These are phyloP conservation scores for Mortierella sp. DNA, from an alignment of 371 early-diverging fungal genomes.

Conservation along the genomic window DNA sequence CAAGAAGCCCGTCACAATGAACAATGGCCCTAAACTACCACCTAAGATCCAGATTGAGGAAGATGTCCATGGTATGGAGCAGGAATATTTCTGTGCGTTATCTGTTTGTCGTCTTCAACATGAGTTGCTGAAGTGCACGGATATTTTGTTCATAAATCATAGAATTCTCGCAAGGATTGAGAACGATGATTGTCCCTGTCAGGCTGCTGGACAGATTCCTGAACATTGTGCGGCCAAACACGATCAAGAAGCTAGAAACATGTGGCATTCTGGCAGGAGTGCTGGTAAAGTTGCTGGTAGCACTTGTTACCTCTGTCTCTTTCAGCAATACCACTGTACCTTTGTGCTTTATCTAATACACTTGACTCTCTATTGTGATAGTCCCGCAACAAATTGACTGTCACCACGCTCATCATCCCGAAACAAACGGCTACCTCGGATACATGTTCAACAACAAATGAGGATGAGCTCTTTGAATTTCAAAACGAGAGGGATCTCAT, in stretches of 20 bases:
- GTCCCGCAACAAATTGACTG: slow-evolving; percentile 73
- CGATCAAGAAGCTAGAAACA: slow-evolving; percentile 86
- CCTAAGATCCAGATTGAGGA: slow-evolving; percentile 42
- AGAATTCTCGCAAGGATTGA: slow-evolving; percentile 58
- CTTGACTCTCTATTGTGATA: slow-evolving; percentile 17
- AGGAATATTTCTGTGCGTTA: too few relatives aligned
- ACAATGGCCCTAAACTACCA: slow-evolving; percentile 36
- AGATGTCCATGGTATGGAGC: slow-evolving; percentile 50
- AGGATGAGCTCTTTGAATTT: slow-evolving; percentile 86
- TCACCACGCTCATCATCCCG: slow-evolving; percentile 89
- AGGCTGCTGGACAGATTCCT: slow-evolving; percentile 74
- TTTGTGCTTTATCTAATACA: too few relatives aligned
- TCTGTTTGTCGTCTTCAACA: too few relatives aligned
- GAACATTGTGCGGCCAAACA: slow-evolving; percentile 81
- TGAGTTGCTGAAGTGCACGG: too few relatives aligned
- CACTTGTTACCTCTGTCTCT: too few relatives aligned
- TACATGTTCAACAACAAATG: slow-evolving; percentile 88
- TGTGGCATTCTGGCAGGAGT: slow-evolving; percentile 90
- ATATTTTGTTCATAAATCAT: too few relatives aligned
- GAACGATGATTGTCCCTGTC: slow-evolving; percentile 75
- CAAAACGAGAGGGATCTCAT: slow-evolving; percentile 81
- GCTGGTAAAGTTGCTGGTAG: slow-evolving; percentile 68
- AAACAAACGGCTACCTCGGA: slow-evolving; percentile 91
- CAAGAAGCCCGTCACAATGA: slow-evolving; percentile 19
- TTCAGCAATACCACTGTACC: too few relatives aligned